These are phyloP conservation scores for Vaucheria bursata DNA, from an alignment of 352 stramenopile species.

Conservation along the genomic window DNA sequence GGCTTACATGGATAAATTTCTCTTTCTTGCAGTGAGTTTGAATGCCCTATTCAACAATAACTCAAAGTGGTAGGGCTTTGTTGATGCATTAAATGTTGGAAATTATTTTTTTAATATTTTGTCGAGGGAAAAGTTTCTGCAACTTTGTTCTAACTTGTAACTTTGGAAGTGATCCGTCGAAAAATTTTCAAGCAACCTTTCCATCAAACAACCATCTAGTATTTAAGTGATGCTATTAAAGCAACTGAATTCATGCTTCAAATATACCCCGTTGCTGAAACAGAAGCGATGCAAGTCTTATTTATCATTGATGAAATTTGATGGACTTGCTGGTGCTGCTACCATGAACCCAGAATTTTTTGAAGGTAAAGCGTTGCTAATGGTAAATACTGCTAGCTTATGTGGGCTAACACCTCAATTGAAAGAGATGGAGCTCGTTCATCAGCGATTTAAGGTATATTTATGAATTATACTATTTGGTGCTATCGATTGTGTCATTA, in stretches of 20 bases:
- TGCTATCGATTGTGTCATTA: too few species aligned
- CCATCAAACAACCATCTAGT: not conserved
- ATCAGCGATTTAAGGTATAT: constrained; percentile 17
- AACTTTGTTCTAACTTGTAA: not conserved
- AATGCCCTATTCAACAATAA: not conserved
- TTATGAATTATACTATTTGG: not conserved
- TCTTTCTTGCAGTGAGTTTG: not conserved
- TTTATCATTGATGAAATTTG: not conserved
- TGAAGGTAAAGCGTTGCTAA: constrained; percentile 27
- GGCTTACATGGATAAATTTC: not conserved
- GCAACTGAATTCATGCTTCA: not conserved
- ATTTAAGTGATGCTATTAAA: not conserved
- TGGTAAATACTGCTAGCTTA: constrained; percentile 38
- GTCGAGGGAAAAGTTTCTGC: not conserved
- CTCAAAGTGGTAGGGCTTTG: not conserved
- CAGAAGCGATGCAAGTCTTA: not conserved
- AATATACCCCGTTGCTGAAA: not conserved
- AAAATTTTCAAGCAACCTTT: not conserved
- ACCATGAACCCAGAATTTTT: constrained; percentile 14
- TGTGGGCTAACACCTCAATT: constrained; percentile 42
- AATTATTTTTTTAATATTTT: too few species aligned
- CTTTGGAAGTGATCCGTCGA: not conserved
- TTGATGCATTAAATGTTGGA: not conserved
- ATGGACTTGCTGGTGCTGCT: not conserved
- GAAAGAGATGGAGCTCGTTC: constrained; percentile 37